These are phyloP conservation scores for Canna indica DNA, from an alignment of 176 grass and related monocot genomes.

Conservation along the genomic window DNA sequence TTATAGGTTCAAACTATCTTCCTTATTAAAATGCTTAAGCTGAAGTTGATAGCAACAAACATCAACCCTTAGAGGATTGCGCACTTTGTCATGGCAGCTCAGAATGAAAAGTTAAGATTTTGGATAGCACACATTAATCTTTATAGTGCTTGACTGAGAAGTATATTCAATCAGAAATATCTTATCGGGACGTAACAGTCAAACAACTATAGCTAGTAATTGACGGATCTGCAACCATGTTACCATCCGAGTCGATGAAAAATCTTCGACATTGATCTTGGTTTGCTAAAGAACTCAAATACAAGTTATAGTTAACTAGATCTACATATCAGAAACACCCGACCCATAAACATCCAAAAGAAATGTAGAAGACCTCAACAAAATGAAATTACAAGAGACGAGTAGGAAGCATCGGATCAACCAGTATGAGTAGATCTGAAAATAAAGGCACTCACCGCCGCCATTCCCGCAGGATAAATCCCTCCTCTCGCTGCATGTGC, in stretches of 20 bases:
- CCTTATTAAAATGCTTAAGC: too few relatives aligned
- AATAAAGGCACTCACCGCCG: slow-evolving; percentile 1
- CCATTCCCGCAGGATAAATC: neutral
- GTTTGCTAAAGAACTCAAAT: neutral
- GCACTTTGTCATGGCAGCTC: too few relatives aligned
- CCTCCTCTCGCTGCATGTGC: slow-evolving; percentile 3
- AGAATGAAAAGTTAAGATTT: too few relatives aligned
- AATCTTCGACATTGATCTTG: neutral
- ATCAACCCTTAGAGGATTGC: too few relatives aligned
- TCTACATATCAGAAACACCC: neutral
- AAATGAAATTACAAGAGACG: neutral
- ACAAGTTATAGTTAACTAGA: neutral
- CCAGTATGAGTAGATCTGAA: neutral
- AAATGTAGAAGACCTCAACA: neutral
- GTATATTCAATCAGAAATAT: too few relatives aligned
- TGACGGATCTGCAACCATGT: too few relatives aligned
- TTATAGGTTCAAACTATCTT: too few relatives aligned
- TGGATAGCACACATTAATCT: too few relatives aligned
- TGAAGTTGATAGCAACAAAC: too few relatives aligned
- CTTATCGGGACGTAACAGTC: too few relatives aligned
- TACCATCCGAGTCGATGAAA: too few relatives aligned
- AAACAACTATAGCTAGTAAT: neutral
- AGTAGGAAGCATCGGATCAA: neutral
- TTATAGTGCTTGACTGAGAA: too few relatives aligned
- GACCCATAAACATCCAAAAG: neutral